A percentile compares a stretch with the other conserved stretches of the same genome.
Evolutionary conservation across 148 eudicot genomes (phyloP).

Genomic region (Bassia scoparia): DNA sequence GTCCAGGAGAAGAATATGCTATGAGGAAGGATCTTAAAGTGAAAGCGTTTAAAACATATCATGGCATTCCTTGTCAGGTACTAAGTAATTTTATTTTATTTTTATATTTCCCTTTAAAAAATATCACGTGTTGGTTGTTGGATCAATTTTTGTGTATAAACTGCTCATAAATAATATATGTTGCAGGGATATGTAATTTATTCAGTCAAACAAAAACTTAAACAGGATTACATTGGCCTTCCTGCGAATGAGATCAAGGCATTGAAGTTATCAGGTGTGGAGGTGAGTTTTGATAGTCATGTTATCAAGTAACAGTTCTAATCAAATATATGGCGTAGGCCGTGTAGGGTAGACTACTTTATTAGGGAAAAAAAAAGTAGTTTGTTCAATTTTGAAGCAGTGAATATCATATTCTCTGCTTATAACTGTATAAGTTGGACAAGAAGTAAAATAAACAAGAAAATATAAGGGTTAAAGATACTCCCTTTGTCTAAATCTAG

Average conservation of each 20-base stretch:
- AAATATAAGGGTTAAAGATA: neutral
- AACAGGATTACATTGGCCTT: conserved; percentile 70
- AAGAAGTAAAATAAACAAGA: neutral
- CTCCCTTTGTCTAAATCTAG: neutral
- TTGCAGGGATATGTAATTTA: conserved; percentile 81
- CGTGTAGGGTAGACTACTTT: neutral
- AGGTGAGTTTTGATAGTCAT: conserved; percentile 49
- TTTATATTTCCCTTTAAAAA: neutral
- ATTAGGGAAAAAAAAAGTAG: neutral
- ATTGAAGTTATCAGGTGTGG: conserved; percentile 70
- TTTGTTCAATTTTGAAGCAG: neutral
- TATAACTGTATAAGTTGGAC: neutral
- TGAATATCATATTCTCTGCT: neutral
- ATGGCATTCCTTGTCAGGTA: conserved; percentile 84
- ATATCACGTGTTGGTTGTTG: neutral
- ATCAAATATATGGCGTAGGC: neutral
- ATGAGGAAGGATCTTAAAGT: conserved; percentile 78
- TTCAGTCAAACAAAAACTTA: conserved; percentile 73
- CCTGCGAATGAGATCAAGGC: conserved; percentile 67
- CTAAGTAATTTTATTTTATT: no score
- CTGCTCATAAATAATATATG: conserved; percentile 3
- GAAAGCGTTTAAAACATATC: conserved; percentile 77
- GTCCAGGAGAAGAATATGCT: conserved; percentile 68
- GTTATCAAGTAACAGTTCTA: neutral
- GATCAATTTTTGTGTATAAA: neutral